phyloP scores from a whole-genome alignment of 2,329 filamentous ascomycete genomes.

The Plectosphaerella plurivora region DNA sequence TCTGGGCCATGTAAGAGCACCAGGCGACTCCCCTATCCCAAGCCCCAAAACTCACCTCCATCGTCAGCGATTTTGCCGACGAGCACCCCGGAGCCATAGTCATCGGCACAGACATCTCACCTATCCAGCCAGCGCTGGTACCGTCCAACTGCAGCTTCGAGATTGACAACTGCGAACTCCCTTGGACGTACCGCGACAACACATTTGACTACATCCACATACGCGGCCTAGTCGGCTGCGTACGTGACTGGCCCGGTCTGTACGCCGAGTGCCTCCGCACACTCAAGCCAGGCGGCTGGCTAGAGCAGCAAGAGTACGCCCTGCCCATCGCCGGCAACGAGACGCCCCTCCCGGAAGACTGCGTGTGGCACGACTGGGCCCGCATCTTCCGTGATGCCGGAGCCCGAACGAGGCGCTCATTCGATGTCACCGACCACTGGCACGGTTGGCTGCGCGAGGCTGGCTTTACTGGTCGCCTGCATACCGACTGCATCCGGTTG shows the following conservation, averaged over 20 bases:
- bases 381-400: slow-evolving; percentile 26
- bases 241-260: slow-evolving; percentile 50
- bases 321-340: slow-evolving; percentile 2
- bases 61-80: slow-evolving; percentile 43
- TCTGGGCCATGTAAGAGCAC: slow-evolving; percentile 32
- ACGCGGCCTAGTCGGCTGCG: slow-evolving; percentile 50
- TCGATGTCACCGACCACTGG: slow-evolving; percentile 32
- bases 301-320: slow-evolving; percentile 31
- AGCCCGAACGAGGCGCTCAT: slow-evolving; percentile 27
- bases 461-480: slow-evolving; percentile 48
- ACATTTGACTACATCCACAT: slow-evolving; percentile 54
- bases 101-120: slow-evolving; percentile 54
- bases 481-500: slow-evolving; percentile 39
- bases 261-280: slow-evolving; percentile 48
- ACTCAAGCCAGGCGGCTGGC: slow-evolving; percentile 52
- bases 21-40: background rate
- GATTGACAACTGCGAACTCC: slow-evolving; percentile 53
- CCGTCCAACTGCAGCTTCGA: slow-evolving; percentile 58
- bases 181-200: slow-evolving; percentile 50
- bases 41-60: background rate
- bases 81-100: slow-evolving; percentile 49
- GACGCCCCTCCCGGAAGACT: slow-evolving; percentile 11
- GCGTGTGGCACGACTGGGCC: slow-evolving; percentile 26
- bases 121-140: slow-evolving; percentile 50
- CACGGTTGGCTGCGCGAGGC: slow-evolving; percentile 37